Evolutionary conservation across 164 flowering plant species (phyloP), one percentile per base, ranked within the genome.

Genomic region (Akebia trifoliata): DNA sequence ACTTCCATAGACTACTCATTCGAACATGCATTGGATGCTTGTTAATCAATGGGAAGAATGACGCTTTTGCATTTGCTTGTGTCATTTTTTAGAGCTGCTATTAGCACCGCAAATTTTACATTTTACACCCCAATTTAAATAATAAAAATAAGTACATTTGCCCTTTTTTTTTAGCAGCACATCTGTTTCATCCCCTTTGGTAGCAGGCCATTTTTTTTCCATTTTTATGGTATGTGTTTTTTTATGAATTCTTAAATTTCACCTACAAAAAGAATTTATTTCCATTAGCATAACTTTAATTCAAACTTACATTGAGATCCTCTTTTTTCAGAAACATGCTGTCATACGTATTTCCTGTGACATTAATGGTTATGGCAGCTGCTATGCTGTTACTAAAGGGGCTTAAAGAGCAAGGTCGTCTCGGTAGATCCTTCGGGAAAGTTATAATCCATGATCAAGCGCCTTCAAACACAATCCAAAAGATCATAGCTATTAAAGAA

Each of bases 401-500:
- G 57, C 90, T 93, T 14, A 87, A 78, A 75, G 87, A 84, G 67
- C 98, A 90, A 80, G 98, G 97, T 17, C 87, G 95, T 31, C 79
- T 89, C 17, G 95, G 97, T 57, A 77, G 97, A 72, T 81, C 73
- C 31, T 90, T 93, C 63, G 98, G 97, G 31, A 80, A 69, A 69
- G 81, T 93, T 52, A 85, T 85, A 0, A 87, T 93, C 31, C 78
- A 72, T 51, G 97, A 93, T 78, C 98, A 93, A 64, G 97, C 95
- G 60, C 87, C 97, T 47, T 89, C 98, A 43, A 93, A 85, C 67
- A 93, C 98, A 43, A 80, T 93, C 54, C 88, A 93, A 65, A 85
- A 84, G 75, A 82, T 93, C 55, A 76, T 93, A 55, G 98, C 97
- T 32, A 62, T 93, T 12, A 93, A 85, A 74, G 76, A 85, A 64